Evolutionary conservation across 164 flowering plant species (phyloP).

Genomic region (Cinnamomum micranthum): DNA sequence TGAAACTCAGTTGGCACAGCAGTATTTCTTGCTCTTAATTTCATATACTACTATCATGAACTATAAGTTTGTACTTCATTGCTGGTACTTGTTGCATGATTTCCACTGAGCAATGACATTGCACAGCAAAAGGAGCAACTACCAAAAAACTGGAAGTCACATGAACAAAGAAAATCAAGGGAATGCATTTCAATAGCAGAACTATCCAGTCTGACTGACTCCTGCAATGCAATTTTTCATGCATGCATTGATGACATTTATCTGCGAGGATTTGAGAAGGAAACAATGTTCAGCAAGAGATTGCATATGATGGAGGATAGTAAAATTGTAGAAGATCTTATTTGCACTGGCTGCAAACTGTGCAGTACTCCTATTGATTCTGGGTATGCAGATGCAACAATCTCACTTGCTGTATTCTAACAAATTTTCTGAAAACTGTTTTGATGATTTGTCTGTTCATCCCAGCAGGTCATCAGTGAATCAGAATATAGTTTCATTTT

Average conservation of each 20-base stretch:
- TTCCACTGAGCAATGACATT: constrained; percentile 6
- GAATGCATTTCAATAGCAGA: constrained; percentile 44
- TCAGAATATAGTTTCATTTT: constrained; percentile 28
- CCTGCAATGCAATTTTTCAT: constrained; percentile 47
- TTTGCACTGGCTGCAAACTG: constrained; percentile 62
- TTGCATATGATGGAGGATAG: constrained; percentile 20
- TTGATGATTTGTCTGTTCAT: background rate
- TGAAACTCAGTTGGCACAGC: background rate
- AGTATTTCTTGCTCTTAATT: no score
- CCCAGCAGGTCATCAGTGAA: constrained; percentile 25
- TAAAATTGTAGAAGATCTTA: constrained; percentile 55
- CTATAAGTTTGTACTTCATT: background rate
- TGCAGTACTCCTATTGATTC: constrained; percentile 55
- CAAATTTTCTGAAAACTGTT: background rate
- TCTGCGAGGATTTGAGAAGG: constrained; percentile 43
- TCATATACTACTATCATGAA: background rate
- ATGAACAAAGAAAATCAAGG: constrained; percentile 30
- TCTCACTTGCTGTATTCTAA: background rate
- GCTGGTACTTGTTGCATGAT: background rate
- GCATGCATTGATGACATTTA: constrained; percentile 66
- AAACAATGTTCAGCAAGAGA: constrained; percentile 62
- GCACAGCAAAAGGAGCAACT: constrained; percentile 17
- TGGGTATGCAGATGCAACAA: constrained; percentile 29
- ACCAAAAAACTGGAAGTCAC: constrained; percentile 58
- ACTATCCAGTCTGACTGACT: constrained; percentile 25